A percentile compares a stretch with the other conserved stretches of the same genome.
These are phyloP conservation scores for Oryza australiensis DNA, from an alignment of 176 grass and related monocot species.

Conservation along the genomic window DNA sequence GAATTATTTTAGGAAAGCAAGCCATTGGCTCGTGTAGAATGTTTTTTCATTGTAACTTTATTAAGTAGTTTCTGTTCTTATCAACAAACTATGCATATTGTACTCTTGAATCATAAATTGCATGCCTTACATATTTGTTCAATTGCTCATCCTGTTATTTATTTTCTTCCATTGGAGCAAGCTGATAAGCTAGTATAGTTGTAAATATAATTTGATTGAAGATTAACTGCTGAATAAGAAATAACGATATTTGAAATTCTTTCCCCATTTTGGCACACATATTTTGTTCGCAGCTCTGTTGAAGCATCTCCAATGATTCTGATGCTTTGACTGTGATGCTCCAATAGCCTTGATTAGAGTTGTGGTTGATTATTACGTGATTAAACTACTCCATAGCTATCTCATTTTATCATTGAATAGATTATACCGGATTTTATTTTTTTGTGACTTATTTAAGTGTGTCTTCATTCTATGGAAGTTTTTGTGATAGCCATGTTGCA, in stretches of 20 bases:
- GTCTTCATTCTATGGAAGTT: conserved; percentile 24
- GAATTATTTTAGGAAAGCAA: conserved; percentile 7
- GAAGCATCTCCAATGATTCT: neutral
- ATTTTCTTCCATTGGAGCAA: conserved; percentile 15
- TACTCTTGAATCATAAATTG: neutral
- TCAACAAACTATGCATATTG: neutral
- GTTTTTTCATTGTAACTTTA: neutral
- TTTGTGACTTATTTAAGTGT: conserved; percentile 1
- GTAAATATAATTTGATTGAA: conserved; percentile 20
- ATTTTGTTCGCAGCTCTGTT: conserved; percentile 2
- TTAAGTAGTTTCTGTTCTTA: neutral
- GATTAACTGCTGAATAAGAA: conserved; percentile 14
- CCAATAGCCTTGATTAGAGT: neutral
- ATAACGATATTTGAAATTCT: neutral
- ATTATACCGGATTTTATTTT: neutral
- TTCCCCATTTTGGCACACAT: neutral
- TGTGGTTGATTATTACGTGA: neutral
- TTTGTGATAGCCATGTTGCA: conserved; percentile 25
- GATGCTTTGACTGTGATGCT: neutral
- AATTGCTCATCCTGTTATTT: neutral
- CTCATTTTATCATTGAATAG: neutral
- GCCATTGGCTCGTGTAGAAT: neutral
- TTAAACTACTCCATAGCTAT: neutral
- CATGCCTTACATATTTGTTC: neutral
- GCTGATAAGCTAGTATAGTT: conserved; percentile 6